Conservation (phyloP, 495 filamentous ascomycete genomes). For the Penicillium mononematosum region DNA sequence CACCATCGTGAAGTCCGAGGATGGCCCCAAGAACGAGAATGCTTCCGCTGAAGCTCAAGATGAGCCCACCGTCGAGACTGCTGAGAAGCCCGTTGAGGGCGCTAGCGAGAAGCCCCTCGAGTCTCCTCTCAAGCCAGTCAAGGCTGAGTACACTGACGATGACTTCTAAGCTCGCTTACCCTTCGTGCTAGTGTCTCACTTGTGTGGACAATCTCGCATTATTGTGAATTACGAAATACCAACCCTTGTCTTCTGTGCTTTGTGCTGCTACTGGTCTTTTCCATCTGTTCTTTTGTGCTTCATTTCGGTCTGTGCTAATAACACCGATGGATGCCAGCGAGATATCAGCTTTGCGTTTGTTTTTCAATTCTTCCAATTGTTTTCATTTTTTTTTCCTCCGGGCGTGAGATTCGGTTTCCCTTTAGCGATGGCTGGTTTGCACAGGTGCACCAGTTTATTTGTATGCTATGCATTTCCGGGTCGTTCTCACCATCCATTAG, state of each 20-base stretch:
- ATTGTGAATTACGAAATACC: background rate
- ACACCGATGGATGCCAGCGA: background rate
- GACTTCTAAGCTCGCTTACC: background rate
- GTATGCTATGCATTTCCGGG: background rate
- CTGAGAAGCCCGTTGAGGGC: background rate
- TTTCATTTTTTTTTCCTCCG: background rate
- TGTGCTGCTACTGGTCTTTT: background rate
- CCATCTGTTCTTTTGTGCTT: background rate
- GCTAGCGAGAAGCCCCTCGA: constrained; percentile 28
- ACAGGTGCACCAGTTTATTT: background rate
- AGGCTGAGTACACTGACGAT: background rate
- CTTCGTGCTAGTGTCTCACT: background rate
- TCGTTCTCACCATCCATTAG: background rate
- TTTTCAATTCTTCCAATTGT: no score
- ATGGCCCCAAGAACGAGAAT: background rate
- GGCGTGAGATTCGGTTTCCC: background rate
- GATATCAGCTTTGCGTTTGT: background rate
- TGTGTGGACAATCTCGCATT: background rate
- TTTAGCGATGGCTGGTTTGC: background rate
- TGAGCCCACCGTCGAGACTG: background rate
- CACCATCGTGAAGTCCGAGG: background rate
- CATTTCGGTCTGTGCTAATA: background rate
- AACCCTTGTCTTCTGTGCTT: background rate
- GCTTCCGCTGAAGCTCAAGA: background rate
- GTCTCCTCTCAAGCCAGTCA: background rate